A percentile compares a stretch with the other conserved stretches of the same genome.
Conservation (phyloP, 2,329 filamentous ascomycete species). For the Ceratocystis colombiana region DNA sequence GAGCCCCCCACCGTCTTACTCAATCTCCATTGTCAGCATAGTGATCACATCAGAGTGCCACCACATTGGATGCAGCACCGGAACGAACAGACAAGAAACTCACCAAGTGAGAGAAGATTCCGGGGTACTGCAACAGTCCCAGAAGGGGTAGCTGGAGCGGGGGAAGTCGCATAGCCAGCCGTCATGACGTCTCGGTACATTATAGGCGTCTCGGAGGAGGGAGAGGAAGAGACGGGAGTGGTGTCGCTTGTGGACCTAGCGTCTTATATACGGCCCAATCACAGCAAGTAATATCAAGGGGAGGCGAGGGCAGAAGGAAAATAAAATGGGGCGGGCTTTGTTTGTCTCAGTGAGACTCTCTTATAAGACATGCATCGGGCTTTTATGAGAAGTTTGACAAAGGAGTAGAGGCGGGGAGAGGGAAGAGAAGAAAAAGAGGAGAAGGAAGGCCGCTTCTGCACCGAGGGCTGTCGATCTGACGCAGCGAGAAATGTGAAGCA, state of each 20-base stretch:
- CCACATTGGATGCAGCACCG: not conserved
- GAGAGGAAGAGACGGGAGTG: not conserved
- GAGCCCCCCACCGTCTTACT: conserved; percentile 5
- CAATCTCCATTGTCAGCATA: not conserved
- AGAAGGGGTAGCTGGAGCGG: not conserved
- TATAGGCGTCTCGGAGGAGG: not conserved
- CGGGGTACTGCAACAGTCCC: not conserved
- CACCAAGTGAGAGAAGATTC: conserved; percentile 6
- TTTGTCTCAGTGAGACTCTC: conserved; percentile 14
- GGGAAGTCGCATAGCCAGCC: not conserved
- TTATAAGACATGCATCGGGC: conserved; percentile 14
- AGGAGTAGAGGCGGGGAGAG: not conserved
- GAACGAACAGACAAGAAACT: not conserved
- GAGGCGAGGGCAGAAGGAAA: not conserved
- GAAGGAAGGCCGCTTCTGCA: not conserved
- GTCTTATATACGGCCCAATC: conserved; percentile 8
- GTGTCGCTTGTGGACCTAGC: not conserved
- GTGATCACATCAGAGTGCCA: not conserved
- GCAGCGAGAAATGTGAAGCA: not conserved
- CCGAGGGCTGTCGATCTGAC: not conserved
- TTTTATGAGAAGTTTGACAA: not conserved
- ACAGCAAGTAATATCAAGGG: conserved; percentile 4
- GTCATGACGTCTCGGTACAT: conserved; percentile 5
- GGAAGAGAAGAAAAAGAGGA: not conserved
- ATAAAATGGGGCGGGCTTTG: not conserved